These are phyloP conservation scores for Rhypophila decipiens DNA, from an alignment of 495 filamentous ascomycete species.

Conservation along the genomic window DNA sequence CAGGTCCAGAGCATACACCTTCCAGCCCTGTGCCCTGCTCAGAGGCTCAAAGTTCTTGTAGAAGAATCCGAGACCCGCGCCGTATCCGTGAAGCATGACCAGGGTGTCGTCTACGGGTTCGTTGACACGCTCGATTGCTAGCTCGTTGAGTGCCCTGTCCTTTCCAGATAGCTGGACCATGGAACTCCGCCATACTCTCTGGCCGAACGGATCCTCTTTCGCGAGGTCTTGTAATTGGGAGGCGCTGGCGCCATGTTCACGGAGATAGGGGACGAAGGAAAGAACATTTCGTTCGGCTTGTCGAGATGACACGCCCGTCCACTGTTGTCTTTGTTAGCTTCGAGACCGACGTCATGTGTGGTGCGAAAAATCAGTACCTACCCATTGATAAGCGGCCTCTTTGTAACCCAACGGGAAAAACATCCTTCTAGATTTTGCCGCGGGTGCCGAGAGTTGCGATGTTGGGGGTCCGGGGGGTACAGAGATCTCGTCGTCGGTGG, in stretches of 20 bases:
- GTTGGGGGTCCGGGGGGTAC: not conserved
- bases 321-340: slow-evolving; percentile 45
- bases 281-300: slow-evolving; percentile 86
- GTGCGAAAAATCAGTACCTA: slow-evolving; percentile 33
- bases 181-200: slow-evolving; percentile 76
- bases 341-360: not conserved
- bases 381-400: slow-evolving; percentile 90
- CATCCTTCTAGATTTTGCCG: not conserved
- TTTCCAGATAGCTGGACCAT: slow-evolving; percentile 81
- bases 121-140: slow-evolving; percentile 76
- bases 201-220: slow-evolving; percentile 70
- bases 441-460: not conserved
- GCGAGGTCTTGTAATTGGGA: slow-evolving; percentile 38
- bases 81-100: slow-evolving; percentile 98
- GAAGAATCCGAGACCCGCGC: slow-evolving; percentile 92
- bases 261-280: slow-evolving; percentile 77
- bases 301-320: slow-evolving; percentile 75
- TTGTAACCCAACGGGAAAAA: slow-evolving; percentile 87
- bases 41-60: slow-evolving; percentile 94
- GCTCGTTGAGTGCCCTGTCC: slow-evolving; percentile 85
- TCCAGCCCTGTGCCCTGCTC: slow-evolving; percentile 73
- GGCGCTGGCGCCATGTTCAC: slow-evolving; percentile 54
- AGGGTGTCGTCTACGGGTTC: slow-evolving; percentile 75
- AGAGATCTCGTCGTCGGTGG: slow-evolving; percentile 15
- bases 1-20: slow-evolving; percentile 84